Evolutionary conservation across 2,329 filamentous ascomycete species (phyloP).

Genomic region (Verticillium zaregamsianum): DNA sequence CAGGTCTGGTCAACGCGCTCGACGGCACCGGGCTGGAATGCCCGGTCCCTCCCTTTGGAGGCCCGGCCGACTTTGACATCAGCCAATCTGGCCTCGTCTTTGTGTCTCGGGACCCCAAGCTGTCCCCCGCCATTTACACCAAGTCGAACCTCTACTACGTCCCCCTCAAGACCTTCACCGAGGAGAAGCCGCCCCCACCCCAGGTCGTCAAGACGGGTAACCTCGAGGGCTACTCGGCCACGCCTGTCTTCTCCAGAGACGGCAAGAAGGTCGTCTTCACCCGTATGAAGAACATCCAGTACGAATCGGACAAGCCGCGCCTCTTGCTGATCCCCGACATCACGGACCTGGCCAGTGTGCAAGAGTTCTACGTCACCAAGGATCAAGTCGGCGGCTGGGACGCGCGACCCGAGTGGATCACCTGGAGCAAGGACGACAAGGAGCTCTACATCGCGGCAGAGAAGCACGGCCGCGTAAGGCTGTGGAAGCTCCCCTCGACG

Average conservation of each 20-base stretch:
- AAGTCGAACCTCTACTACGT: slow-evolving; percentile 79
- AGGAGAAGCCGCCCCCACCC: slow-evolving; percentile 43
- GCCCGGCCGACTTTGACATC: slow-evolving; percentile 75
- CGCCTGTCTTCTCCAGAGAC: slow-evolving; percentile 70
- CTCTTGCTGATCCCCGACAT: slow-evolving; percentile 63
- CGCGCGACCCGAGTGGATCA: slow-evolving; percentile 48
- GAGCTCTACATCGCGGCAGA: slow-evolving; percentile 72
- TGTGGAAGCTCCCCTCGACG: slow-evolving; percentile 59
- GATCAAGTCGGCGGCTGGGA: slow-evolving; percentile 64
- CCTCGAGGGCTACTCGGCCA: slow-evolving; percentile 59
- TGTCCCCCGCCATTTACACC: slow-evolving; percentile 70
- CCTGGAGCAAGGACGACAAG: slow-evolving; percentile 55
- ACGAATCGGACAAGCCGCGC: slow-evolving; percentile 76
- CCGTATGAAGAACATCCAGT: slow-evolving; percentile 71
- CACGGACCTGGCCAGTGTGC: slow-evolving; percentile 49
- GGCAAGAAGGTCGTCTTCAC: slow-evolving; percentile 71
- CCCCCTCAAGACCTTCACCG: slow-evolving; percentile 57
- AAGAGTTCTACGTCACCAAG: slow-evolving; percentile 57
- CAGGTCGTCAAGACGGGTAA: slow-evolving; percentile 52
- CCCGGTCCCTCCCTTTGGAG: slow-evolving; percentile 76
- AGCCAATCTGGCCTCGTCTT: slow-evolving; percentile 63
- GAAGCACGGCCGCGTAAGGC: slow-evolving; percentile 55
- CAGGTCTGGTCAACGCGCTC: slow-evolving; percentile 59
- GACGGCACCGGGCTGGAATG: slow-evolving; percentile 55
- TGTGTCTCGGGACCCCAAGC: slow-evolving; percentile 67